phyloP scores from a whole-genome alignment of 1,139 yeast species.

The Geotrichum australiense region DNA sequence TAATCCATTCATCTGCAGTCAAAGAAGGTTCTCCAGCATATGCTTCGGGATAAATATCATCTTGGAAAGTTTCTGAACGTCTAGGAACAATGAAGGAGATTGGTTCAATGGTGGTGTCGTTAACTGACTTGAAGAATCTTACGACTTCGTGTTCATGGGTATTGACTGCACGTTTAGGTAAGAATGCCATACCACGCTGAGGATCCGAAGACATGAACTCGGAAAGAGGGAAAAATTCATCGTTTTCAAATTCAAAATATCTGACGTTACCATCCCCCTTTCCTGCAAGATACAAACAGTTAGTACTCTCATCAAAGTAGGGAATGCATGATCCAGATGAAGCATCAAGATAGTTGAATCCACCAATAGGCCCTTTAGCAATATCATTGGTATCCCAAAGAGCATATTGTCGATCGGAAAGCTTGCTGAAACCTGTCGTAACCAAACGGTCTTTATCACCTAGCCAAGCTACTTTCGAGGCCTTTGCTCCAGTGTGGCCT shows the following conservation, averaged over 20 bases:
- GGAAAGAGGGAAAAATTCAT: conserved; percentile 70
- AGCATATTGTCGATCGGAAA: conserved; percentile 92
- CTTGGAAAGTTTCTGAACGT: conserved; percentile 86
- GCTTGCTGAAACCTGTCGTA: conserved; percentile 92
- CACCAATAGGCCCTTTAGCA: conserved; percentile 78
- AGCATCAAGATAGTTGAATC: conserved; percentile 76
- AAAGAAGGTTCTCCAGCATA: conserved; percentile 76
- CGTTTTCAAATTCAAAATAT: conserved; percentile 74
- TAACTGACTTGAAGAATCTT: conserved; percentile 74
- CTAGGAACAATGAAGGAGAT: conserved; percentile 89
- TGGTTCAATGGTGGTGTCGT: conserved; percentile 79
- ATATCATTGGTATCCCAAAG: conserved; percentile 80
- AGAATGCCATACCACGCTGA: conserved; percentile 89
- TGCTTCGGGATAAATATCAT: conserved; percentile 86
- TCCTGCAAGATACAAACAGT: conserved; percentile 83
- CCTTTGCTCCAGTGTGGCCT: conserved; percentile 90
- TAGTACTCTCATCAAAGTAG: conserved; percentile 71
- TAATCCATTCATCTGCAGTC: conserved; percentile 69
- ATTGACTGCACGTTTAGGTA: conserved; percentile 76
- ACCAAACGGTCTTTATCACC: conserved; percentile 79
- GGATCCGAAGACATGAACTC: conserved; percentile 86
- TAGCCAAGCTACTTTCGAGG: conserved; percentile 81
- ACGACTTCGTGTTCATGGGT: conserved; percentile 79
- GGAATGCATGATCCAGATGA: conserved; percentile 94
- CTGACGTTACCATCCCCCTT: conserved; percentile 98